phyloP scores from a whole-genome alignment of 2,329 filamentous ascomycete species.

The Pseudogymnoascus destructans region DNA sequence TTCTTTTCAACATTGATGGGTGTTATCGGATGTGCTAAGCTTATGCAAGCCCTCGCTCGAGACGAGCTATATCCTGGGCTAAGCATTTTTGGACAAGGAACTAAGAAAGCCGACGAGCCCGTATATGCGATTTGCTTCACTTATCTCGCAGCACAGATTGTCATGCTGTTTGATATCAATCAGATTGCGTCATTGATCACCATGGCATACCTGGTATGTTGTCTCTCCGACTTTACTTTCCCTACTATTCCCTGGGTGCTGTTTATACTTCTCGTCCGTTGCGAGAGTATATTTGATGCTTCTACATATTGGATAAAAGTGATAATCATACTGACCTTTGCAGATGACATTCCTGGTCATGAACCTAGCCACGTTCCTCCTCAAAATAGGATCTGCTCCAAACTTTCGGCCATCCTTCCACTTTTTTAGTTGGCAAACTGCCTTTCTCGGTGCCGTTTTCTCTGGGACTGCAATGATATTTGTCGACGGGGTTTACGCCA shows the following conservation, averaged over 20 bases:
- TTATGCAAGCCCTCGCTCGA: constrained; percentile 69
- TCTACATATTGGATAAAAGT: neutral
- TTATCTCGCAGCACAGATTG: constrained; percentile 61
- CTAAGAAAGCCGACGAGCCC: constrained; percentile 59
- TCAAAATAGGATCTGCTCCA: constrained; percentile 76
- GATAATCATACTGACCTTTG: constrained; percentile 10
- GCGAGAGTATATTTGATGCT: neutral
- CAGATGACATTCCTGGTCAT: constrained; percentile 82
- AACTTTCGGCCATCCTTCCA: constrained; percentile 83
- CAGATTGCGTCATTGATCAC: constrained; percentile 82
- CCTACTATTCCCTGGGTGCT: neutral
- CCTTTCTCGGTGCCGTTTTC: constrained; percentile 57
- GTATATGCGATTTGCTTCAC: constrained; percentile 64
- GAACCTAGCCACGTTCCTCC: constrained; percentile 73
- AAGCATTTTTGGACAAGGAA: constrained; percentile 60
- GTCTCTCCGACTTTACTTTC: neutral
- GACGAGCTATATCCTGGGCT: constrained; percentile 70
- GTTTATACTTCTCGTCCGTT: neutral
- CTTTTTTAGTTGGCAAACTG: constrained; percentile 80
- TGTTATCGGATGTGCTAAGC: constrained; percentile 70
- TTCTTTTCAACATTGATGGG: constrained; percentile 84
- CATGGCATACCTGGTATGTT: constrained; percentile 64
- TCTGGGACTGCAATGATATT: constrained; percentile 82
- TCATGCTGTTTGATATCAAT: constrained; percentile 72
- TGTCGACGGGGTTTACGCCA: constrained; percentile 69